These are phyloP conservation scores for Tieghemiomyces parasiticus DNA, from an alignment of 192 early-diverging fungal genomes.

Conservation along the genomic window DNA sequence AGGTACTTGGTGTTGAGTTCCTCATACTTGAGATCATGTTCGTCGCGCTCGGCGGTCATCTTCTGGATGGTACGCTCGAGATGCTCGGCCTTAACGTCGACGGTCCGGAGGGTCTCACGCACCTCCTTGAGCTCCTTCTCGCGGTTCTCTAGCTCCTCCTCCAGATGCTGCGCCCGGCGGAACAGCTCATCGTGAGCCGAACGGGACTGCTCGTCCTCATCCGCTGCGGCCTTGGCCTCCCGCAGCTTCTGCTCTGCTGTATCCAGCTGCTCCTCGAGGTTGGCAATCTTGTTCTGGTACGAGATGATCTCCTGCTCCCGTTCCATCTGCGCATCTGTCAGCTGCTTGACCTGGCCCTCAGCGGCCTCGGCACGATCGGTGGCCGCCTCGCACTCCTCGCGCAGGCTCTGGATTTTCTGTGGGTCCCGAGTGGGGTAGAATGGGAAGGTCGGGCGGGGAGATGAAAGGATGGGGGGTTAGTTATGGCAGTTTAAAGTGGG, in stretches of 20 bases:
- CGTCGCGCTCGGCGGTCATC: slow-evolving; percentile 4
- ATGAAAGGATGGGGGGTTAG: too few species aligned
- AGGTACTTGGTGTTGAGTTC: slow-evolving; percentile 2
- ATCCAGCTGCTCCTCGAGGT: not conserved
- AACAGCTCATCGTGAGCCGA: slow-evolving; percentile 3
- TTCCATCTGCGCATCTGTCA: not conserved
- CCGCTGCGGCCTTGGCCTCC: slow-evolving; percentile 2
- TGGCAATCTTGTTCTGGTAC: not conserved
- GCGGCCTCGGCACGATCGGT: not conserved
- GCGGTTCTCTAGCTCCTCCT: not conserved
- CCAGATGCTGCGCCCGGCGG: not conserved
- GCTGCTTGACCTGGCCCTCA: not conserved
- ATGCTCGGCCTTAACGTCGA: slow-evolving; percentile 7
- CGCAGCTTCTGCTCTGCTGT: not conserved
- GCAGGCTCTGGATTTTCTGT: slow-evolving; percentile 6
- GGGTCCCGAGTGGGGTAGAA: too few species aligned
- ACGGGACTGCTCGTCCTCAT: not conserved
- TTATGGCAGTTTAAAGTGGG: too few species aligned
- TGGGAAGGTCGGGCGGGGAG: too few species aligned
- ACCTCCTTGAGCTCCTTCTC: slow-evolving; percentile 2
- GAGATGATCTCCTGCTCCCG: slow-evolving; percentile 6
- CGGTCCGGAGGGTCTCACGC: not conserved
- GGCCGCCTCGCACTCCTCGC: slow-evolving; percentile 3
- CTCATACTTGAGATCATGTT: not conserved
- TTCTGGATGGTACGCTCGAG: slow-evolving; percentile 4